A percentile compares a stretch with the other conserved stretches of the same genome.
Evolutionary conservation across 225 moss, liverwort and hornwort species (phyloP).

Genomic region (Pleurozium schreberi): DNA sequence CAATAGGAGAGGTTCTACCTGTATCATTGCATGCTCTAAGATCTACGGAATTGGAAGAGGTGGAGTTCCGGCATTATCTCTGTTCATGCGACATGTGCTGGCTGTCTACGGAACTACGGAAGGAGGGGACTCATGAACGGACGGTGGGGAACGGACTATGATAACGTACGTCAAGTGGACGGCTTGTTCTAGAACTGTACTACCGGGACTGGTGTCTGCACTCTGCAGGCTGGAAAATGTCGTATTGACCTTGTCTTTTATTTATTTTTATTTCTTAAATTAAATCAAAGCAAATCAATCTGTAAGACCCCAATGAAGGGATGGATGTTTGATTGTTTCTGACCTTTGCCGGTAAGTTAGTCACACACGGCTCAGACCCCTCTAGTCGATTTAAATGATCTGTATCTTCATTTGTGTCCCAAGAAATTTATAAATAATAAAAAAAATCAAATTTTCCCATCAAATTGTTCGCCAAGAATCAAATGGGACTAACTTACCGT

Average conservation of each 20-base stretch:
- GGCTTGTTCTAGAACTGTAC: background rate
- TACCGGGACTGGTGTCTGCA: background rate
- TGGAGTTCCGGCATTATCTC: background rate
- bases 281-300: background rate
- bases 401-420: background rate
- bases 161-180: background rate
- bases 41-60: background rate
- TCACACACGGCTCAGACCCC: background rate
- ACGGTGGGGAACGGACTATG: background rate
- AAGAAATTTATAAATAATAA: too few species aligned
- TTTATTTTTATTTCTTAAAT: background rate
- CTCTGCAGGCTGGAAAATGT: background rate
- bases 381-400: background rate
- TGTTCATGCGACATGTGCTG: background rate
- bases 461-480: background rate
- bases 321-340: background rate
- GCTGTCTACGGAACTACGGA: too few species aligned
- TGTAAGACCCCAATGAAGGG: background rate
- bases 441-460: too few species aligned
- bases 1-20: too few species aligned
- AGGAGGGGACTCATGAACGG: background rate
- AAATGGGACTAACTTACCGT: background rate
- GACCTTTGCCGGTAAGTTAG: background rate
- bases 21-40: too few species aligned
- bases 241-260: background rate